phyloP scores from a whole-genome alignment of 441 rosid species.

The Gossypium schwendimanii region DNA sequence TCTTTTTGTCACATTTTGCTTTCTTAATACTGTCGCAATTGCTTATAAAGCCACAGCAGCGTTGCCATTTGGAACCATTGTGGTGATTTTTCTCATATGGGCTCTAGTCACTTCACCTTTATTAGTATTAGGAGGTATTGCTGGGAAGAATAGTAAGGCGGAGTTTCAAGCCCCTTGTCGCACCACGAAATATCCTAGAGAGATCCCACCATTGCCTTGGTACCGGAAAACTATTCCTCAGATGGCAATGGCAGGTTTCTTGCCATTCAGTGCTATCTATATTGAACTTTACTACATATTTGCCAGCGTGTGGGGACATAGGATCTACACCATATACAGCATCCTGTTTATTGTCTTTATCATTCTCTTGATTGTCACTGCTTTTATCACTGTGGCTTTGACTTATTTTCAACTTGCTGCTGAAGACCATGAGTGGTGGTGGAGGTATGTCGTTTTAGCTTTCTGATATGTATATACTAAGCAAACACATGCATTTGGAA shows the following conservation, averaged over 20 bases:
- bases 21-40: slow-evolving; percentile 36
- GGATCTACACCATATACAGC: slow-evolving; percentile 36
- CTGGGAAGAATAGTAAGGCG: slow-evolving; percentile 37
- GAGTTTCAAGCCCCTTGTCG: slow-evolving; percentile 42
- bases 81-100: slow-evolving; percentile 41
- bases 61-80: slow-evolving; percentile 36
- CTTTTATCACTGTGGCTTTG: slow-evolving; percentile 38
- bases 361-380: slow-evolving; percentile 31
- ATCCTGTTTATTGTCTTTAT: slow-evolving; percentile 4
- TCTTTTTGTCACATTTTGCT: slow-evolving; percentile 32
- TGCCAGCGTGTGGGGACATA: slow-evolving; percentile 42
- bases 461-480: not conserved
- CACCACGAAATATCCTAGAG: slow-evolving; percentile 39
- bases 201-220: slow-evolving; percentile 37
- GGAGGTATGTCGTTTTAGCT: slow-evolving; percentile 26
- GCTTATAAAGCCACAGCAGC: slow-evolving; percentile 37
- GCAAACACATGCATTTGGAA: not conserved
- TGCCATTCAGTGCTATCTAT: slow-evolving; percentile 42
- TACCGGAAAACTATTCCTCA: slow-evolving; percentile 31
- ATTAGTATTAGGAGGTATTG: slow-evolving; percentile 35
- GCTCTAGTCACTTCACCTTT: slow-evolving; percentile 41
- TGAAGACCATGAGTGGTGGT: slow-evolving; percentile 44
- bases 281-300: slow-evolving; percentile 39
- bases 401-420: slow-evolving; percentile 47
- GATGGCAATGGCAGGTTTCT: slow-evolving; percentile 47